Percentiles rank a stretch among this genome's conserved stretches.
phyloP scores from a whole-genome alignment of 306 rosid species.

The Oemleria cerasiformis region DNA sequence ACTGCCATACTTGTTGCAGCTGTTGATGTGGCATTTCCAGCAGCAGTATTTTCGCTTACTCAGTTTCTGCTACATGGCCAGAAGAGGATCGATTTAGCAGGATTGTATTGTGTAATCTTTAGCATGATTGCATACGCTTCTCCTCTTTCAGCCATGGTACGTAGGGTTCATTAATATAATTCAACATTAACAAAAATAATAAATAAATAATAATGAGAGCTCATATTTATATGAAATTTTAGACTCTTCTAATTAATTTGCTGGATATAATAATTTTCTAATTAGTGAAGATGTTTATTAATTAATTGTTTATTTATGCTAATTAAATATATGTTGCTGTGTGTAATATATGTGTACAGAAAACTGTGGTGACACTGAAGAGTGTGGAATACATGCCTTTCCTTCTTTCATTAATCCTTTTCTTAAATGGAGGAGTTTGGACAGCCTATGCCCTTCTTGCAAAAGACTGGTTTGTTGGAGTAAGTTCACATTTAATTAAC shows the following conservation, averaged over 20 bases:
- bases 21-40: slow-evolving; percentile 30
- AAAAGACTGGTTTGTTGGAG: slow-evolving; percentile 36
- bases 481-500: slow-evolving; percentile 10
- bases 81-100: slow-evolving; percentile 28
- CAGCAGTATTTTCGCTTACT: slow-evolving; percentile 24
- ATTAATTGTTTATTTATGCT: too few relatives aligned
- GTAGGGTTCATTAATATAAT: too few relatives aligned
- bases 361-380: slow-evolving; percentile 29
- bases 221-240: too few relatives aligned
- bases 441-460: slow-evolving; percentile 29
- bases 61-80: slow-evolving; percentile 25
- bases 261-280: not conserved
- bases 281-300: not conserved
- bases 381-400: slow-evolving; percentile 40
- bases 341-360: slow-evolving; percentile 3
- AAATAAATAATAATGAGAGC: too few relatives aligned
- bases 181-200: too few relatives aligned
- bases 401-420: slow-evolving; percentile 30
- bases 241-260: too few relatives aligned
- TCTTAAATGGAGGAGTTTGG: slow-evolving; percentile 36
- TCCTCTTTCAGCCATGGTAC: slow-evolving; percentile 37
- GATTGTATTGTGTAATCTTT: slow-evolving; percentile 21
- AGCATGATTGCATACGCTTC: slow-evolving; percentile 39
- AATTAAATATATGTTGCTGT: too few relatives aligned
- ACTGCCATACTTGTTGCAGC: slow-evolving; percentile 29